Evolutionary conservation across 306 rosid genomes (phyloP), one percentile per base, ranked within the genome.

Genomic region (Aeschynomene evenia): DNA sequence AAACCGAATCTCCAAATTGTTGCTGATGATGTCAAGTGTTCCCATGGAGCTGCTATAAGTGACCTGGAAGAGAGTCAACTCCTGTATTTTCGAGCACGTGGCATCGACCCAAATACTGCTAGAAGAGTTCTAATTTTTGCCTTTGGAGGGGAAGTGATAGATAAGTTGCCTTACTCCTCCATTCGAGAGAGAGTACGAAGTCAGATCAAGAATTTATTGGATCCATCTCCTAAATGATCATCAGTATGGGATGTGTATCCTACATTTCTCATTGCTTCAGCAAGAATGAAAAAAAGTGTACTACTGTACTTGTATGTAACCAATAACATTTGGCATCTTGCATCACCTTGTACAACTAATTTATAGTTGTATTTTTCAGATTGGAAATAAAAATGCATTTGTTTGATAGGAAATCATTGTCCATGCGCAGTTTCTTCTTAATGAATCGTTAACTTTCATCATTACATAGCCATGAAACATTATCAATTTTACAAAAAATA

Each of bases 11-110:
- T 94, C 71, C 99, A 91, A 68, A 94, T 94, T 49, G 83, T 94
- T 37, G 97, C 99, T 0, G 87, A 94, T 42, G 92, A 94, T 7
- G 99, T 94, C 45, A 91, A 88, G 79, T 94, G 99, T 68, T 94
- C 99, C 7, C 99, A 94, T 70, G 99, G 97, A 69, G 97, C 96
- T 71, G 99, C 99, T 26, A 91, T 94, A 69, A 90, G 99, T 53
- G 99, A 94, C 77, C 82, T 91, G 4, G 99, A 94, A 83, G 91
- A 87, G 68, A 83, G 79, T 69, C 97, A 94, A 18, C 95, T 94
- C 31, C 75, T 90, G 74, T 94, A 91, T 75, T 94, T 91, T 76
- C 85, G 33, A 59, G 88, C 99, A 7, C 99, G 99, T 2, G 99
- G 99, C 52, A 84, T 94, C 21, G 84, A 84, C 79, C 3, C 59